These are phyloP conservation scores for Aspergillus ellipticus DNA, from an alignment of 495 filamentous ascomycete species.

Conservation along the genomic window DNA sequence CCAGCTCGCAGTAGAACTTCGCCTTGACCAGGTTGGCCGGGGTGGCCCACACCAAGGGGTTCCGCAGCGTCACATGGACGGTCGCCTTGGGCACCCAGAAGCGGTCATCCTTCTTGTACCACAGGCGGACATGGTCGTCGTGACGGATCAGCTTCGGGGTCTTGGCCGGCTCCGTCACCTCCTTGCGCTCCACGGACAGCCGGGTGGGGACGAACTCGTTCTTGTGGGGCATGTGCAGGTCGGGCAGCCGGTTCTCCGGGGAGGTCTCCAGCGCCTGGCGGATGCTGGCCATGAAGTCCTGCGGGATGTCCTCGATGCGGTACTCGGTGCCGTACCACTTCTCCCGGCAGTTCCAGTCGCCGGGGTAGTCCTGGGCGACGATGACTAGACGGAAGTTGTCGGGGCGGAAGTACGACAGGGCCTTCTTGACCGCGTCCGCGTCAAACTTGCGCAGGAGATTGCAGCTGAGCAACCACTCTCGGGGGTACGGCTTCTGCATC, in stretches of 20 bases:
- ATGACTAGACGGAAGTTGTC: slow-evolving; percentile 87
- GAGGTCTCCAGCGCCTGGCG: slow-evolving; percentile 56
- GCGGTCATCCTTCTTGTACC: slow-evolving; percentile 98
- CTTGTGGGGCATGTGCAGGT: slow-evolving; percentile 82
- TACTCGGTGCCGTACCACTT: slow-evolving; percentile 99
- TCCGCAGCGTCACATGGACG: slow-evolving; percentile 73
- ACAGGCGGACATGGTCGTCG: slow-evolving; percentile 77
- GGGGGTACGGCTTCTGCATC: slow-evolving; percentile 87
- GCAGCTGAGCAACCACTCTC: slow-evolving; percentile 82
- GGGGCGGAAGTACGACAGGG: slow-evolving; percentile 68
- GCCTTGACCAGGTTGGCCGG: slow-evolving; percentile 74
- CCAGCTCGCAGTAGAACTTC: slow-evolving; percentile 79
- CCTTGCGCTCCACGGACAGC: slow-evolving; percentile 91
- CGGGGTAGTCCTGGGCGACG: slow-evolving; percentile 77
- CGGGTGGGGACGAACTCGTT: slow-evolving; percentile 97
- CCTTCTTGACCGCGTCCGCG: slow-evolving; percentile 67
- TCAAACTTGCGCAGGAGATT: slow-evolving; percentile 75
- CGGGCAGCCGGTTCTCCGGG: slow-evolving; percentile 55
- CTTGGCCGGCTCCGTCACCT: slow-evolving; percentile 67
- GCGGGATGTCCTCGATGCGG: slow-evolving; percentile 74
- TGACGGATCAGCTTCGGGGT: slow-evolving; percentile 84
- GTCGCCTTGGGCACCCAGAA: slow-evolving; percentile 99
- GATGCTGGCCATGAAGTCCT: slow-evolving; percentile 68
- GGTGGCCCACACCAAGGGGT: slow-evolving; percentile 70
- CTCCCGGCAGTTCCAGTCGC: slow-evolving; percentile 83